Evolutionary conservation across 441 rosid genomes (phyloP), one percentile per base, ranked within the genome.

Genomic region (Aquilaria agallochum): DNA sequence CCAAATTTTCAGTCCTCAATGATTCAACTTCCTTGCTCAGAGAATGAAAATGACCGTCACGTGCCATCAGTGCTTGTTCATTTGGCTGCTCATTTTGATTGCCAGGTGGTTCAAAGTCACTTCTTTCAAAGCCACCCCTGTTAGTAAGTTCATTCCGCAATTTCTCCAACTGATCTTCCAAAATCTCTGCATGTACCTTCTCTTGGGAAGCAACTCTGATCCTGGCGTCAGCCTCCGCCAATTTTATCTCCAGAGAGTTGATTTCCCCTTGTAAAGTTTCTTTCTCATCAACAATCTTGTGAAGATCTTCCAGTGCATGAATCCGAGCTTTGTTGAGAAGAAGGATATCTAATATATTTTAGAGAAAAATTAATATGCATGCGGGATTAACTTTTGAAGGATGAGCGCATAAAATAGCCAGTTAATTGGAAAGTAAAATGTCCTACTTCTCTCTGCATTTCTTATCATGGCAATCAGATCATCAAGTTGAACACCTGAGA

Each of bases 201-300:
- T 85, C 92, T 64, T 81, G 90, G 50, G 91, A 77, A 73, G 96
- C 86, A 64, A 81, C 79, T 79, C 73, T 79, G 64, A 95, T 83
- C 68, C 79, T 80, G 27, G 90, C 97, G 79, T 91, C 97, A 72
- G 89, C 87, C 79, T 91, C 99, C 13, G 91, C 83, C 78, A 91
- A 57, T 76, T 71, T 88, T 88, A 75, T 81, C 73, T 89, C 90
- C 67, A 95, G 65, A 50, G 42, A 77, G 67, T 64, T 83, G 46
- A 89, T 86, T 74, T 91, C 96, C 65, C 91, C 84, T 59, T 86
- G 97, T 73, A 91, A 69, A 3, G 82, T 69, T 73, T 88, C 88
- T 71, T 91, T 91, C 78, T 95, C 99, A 53, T 68, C 56, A 11
- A 91, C 80, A 77, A 86, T 85, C 64, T 72, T 76, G 64, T 74